Evolutionary conservation across 768 basidiomycete species (phyloP), one percentile per base, ranked within the genome.

Genomic region (Podaxis sp.): DNA sequence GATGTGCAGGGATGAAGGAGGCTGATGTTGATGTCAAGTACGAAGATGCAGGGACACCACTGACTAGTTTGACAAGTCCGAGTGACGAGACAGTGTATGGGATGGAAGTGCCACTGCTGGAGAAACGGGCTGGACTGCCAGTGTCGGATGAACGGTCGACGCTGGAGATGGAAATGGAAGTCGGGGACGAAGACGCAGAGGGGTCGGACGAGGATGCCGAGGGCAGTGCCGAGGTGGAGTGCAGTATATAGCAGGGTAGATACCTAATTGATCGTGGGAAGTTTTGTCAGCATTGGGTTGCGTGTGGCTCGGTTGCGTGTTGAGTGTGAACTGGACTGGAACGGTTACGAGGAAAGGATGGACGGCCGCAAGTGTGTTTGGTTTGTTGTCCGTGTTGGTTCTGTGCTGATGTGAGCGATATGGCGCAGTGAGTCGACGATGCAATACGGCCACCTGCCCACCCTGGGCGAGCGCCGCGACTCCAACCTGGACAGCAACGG

Each of bases 41-140:
- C n/a, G 86, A 87, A 69, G 85, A 85, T 62, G 65, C 74, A 58
- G 82, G 76, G 33, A 86, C 85, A 33, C 83, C 84, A 1, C 68
- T 78, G 51, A 82, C 78, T 33, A 78, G 69, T 20, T 70, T 81
- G 50, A 85, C 82, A 54, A 83, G 82, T 66, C 82, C 83, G 33
- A 86, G 82, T 67, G 88, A 88, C 64, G 84, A 83, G 58, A 87
- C 83, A 8, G 76, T 86, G 46, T 77, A 78, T 51, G 78, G 74
- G 15, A 65, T 69, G 12, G 77, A 81, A 48, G 57, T 54, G 38
- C 53, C 51, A 4, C 70, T 65, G 6, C 67, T 68, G 3, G 67
- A 69, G 28, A 70, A 67, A 15, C 67, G 70, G 38, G 50, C 65
- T 28, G 61, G 66, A 60, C 71, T 71, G 52, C 72, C 67, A 24